Base-by-base conservation (phyloP, 495 filamentous ascomycete genomes). In the Penicillium longicatenatum region DNA sequence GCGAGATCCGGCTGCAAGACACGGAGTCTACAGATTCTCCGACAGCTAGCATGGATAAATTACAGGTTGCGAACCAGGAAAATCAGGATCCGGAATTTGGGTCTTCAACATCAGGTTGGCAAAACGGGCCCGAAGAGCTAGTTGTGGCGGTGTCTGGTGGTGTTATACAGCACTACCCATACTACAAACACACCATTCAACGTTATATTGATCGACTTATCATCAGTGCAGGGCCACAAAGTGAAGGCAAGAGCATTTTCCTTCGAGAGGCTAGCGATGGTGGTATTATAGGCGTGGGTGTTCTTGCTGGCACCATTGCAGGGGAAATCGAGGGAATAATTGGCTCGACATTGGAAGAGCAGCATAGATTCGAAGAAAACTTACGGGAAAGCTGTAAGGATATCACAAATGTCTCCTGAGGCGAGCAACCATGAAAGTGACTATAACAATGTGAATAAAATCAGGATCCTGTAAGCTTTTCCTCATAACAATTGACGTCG, bases 101-200 rank as follows among this genome's bases (percentile, higher is more conserved):
- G 21, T 52, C 59, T 1, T 56, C 62, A 16, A 63, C n/a, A 30
- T 52, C 54, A 1, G 59, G 59, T 11, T 70, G 67, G 69, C 58
- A 65, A 31, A 61, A 65, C 10, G 65, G 71, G 5, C 73, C 73
- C 2, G 75, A 86, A 47, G 84, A 89, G 59, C 68, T 91, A 46
- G 82, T 85, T 12, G 83, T 91, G 14, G 88, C 87, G 10, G 89
- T 87, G 53, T 88, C 87, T 1, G 88, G 88, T 4, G 86, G 88
- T 44, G 87, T 86, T 51, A 90, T 90, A 39, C 81, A 83, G 26
- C 81, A 87, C 58, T 90, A 89, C 63, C 88, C 87, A n/a, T 65
- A 82, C 55, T 90, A 87, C 62, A 75, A 87, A 37, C 70, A 75
- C 26, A 82, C 82, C 44, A 83, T 85, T 50, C 86, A 89, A 64